Evolutionary conservation across 139 green algal genomes (phyloP).

Genomic region (Chlorella sorokiniana): DNA sequence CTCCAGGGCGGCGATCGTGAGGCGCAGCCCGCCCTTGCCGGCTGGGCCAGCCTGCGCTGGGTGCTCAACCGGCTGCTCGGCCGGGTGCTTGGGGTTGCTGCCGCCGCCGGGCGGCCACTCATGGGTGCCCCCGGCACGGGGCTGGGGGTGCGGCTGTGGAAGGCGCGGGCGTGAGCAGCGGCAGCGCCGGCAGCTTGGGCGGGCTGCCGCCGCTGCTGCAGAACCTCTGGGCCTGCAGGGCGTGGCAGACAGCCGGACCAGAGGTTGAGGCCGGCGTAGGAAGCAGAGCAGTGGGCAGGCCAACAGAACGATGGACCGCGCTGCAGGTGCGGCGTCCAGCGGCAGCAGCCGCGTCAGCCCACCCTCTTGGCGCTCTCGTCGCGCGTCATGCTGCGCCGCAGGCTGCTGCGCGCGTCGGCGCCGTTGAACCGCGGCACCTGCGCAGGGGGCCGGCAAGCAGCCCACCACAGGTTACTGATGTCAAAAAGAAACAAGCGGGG

Average conservation of each 20-base stretch:
- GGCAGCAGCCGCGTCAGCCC: background rate
- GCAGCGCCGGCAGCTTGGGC: conserved; percentile 15
- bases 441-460: background rate
- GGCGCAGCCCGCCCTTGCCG: background rate
- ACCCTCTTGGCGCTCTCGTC: conserved; percentile 2
- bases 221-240: conserved; percentile 9
- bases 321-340: too few species aligned
- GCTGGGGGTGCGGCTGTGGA: background rate
- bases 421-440: conserved; percentile 14
- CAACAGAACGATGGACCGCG: too few species aligned
- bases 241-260: too few species aligned
- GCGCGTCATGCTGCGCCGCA: conserved; percentile 17
- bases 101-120: background rate
- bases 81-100: background rate
- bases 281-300: background rate
- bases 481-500: too few species aligned
- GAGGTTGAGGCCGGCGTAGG: too few species aligned
- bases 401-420: background rate
- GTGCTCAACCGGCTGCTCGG: background rate
- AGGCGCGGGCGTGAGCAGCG: conserved; percentile 25
- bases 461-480: too few species aligned
- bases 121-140: background rate
- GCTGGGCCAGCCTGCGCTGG: background rate
- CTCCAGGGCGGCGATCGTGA: background rate
- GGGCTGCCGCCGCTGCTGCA: background rate